Evolutionary conservation across 805 yeast genomes (phyloP).

Genomic region (Teunomyces pallodes): DNA sequence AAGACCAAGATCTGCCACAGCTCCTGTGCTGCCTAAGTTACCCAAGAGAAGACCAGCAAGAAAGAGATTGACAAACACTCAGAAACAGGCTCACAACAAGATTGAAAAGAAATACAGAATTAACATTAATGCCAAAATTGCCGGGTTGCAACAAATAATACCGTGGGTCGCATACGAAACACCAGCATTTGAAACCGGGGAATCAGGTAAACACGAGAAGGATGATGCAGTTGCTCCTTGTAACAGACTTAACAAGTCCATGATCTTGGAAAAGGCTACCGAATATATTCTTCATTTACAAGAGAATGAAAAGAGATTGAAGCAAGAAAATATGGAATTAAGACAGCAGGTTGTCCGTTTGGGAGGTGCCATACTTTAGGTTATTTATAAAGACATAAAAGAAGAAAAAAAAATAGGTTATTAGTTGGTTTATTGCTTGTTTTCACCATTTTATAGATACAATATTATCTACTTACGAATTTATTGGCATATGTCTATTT

Average conservation of each 20-base stretch:
- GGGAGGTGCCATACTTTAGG: slow-evolving; percentile 1
- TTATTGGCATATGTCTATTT: background rate
- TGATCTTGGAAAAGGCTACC: slow-evolving; percentile 68
- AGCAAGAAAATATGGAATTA: background rate
- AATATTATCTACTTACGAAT: background rate
- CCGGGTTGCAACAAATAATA: slow-evolving; percentile 61
- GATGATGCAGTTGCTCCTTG: slow-evolving; percentile 6
- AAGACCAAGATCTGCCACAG: background rate
- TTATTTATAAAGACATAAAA: background rate
- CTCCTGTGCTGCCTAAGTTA: background rate
- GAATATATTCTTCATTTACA: slow-evolving; percentile 56
- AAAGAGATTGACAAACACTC: slow-evolving; percentile 55
- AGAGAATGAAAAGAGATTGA: slow-evolving; percentile 19
- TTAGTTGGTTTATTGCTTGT: background rate
- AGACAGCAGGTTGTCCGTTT: slow-evolving; percentile 1
- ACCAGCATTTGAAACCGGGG: slow-evolving; percentile 55
- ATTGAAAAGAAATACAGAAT: slow-evolving; percentile 71
- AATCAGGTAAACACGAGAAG: slow-evolving; percentile 7
- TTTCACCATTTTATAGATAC: background rate
- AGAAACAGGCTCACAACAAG: slow-evolving; percentile 70
- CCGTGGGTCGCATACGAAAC: slow-evolving; percentile 66
- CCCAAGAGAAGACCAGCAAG: slow-evolving; percentile 30
- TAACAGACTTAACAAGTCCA: slow-evolving; percentile 57
- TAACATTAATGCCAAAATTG: slow-evolving; percentile 69
- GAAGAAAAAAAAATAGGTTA: background rate